Conservation (phyloP, 805 yeast species). For the Hagleromyces aurorensis region DNA sequence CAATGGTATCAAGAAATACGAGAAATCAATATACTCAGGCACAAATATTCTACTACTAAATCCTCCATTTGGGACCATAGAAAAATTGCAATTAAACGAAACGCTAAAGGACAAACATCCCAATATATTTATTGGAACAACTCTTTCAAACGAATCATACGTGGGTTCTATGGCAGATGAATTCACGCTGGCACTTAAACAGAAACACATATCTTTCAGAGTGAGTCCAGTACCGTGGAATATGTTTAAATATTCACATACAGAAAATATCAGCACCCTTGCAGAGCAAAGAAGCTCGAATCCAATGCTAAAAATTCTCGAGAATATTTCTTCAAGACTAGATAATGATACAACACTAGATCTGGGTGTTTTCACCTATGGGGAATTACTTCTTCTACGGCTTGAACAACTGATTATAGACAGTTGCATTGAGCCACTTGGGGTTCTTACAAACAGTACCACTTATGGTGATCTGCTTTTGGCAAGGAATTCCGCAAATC, state of each 20-base stretch:
- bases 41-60: conserved; percentile 54
- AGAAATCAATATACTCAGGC: conserved; percentile 33
- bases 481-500: conserved; percentile 3
- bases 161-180: conserved; percentile 6
- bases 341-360: conserved; percentile 5
- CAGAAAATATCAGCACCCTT: conserved; percentile 1
- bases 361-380: conserved; percentile 10
- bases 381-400: conserved; percentile 17
- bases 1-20: conserved; percentile 41
- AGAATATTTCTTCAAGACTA: conserved; percentile 5
- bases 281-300: neutral
- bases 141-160: conserved; percentile 5
- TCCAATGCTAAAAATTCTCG: conserved; percentile 7
- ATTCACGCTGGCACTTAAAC: conserved; percentile 7
- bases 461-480: conserved; percentile 16
- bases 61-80: conserved; percentile 69
- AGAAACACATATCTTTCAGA: conserved; percentile 2
- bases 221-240: conserved; percentile 13
- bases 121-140: conserved; percentile 45
- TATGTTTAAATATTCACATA: conserved; percentile 6
- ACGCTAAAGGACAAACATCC: conserved; percentile 54
- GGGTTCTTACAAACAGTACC: conserved; percentile 19
- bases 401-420: conserved; percentile 19
- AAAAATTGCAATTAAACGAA: conserved; percentile 36
- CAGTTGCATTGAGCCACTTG: conserved; percentile 22